Evolutionary conservation across 345 rosid genomes (phyloP).

Genomic region (Hibiscus syriacus): DNA sequence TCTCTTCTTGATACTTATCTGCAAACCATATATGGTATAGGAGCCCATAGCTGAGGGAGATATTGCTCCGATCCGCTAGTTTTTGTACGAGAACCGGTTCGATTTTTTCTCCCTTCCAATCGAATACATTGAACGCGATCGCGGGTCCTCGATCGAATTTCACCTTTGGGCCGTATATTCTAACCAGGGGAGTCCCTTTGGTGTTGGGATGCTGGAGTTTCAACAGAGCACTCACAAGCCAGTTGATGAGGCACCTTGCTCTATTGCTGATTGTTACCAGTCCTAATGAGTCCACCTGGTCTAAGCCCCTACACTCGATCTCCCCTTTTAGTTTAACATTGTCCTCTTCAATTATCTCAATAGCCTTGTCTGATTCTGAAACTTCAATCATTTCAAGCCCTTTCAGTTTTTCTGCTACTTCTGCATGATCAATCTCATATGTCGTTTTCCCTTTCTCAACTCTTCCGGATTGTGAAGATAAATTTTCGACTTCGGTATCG

Average conservation of each 20-base stretch:
- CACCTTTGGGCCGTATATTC: constrained; percentile 80
- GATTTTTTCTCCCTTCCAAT: constrained; percentile 74
- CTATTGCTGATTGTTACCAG: constrained; percentile 54
- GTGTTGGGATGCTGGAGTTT: constrained; percentile 77
- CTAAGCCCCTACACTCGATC: constrained; percentile 52
- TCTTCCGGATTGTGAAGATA: constrained; percentile 11
- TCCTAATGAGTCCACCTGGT: constrained; percentile 72
- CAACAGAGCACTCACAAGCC: constrained; percentile 73
- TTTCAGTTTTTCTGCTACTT: constrained; percentile 18
- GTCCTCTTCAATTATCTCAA: constrained; percentile 10
- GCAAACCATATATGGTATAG: constrained; percentile 56
- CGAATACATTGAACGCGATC: constrained; percentile 71
- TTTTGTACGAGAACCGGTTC: constrained; percentile 81
- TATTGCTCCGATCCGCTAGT: constrained; percentile 67
- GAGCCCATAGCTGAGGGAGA: constrained; percentile 65
- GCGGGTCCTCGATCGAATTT: constrained; percentile 85
- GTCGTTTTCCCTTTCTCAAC: constrained; percentile 23
- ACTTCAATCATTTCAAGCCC: constrained; percentile 10
- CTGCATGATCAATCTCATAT: constrained; percentile 19
- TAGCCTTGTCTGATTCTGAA: constrained; percentile 12
- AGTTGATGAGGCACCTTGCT: constrained; percentile 76
- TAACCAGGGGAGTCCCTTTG: constrained; percentile 39
- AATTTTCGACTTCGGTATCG: constrained; percentile 22
- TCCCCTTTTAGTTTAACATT: constrained; percentile 13
- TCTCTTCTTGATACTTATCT: constrained; percentile 50